Base-by-base conservation (phyloP, 2,329 filamentous ascomycete genomes). In the Fusarium sp. region DNA sequence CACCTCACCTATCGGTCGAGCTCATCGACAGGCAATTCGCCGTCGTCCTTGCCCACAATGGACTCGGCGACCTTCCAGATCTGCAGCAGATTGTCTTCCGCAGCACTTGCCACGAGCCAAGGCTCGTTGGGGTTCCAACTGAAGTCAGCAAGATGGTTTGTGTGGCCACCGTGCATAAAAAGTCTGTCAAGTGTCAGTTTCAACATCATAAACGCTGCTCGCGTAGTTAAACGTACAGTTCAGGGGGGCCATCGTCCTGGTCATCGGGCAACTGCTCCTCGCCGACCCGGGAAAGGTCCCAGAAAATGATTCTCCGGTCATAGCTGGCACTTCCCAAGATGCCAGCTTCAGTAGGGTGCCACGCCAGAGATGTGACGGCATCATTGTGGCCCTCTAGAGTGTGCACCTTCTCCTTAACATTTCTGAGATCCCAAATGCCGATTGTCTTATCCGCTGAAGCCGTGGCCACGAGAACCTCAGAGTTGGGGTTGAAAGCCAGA, bases 111-210 rank as follows among this genome's bases (percentile, higher is more conserved):
- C 72, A 99, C 92, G 58, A 98, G 89, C 97, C 97, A 99, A 7
- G 95, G 94, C 76, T 98, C 94, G 78, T 97, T 97, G 73, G 90
- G 89, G 81, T 99, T 99, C 95, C 95, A 99, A 82, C 92, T 95
- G 78, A 99, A 99, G 81, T 99, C 97, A 38, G 93, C 94, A 67
- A 99, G 89, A 72, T 97, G 92, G 82, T 98, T 98, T 13, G 96
- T 99, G 83, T 99, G 97, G 32, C 96, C 96, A 66, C 96, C 96
- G 77, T 99, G 96, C 94, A 99, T 98, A 82, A 99, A 99, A 3
- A 99, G 84, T 48, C 92, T 94, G 63, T 56, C 34, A 8, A 25
- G 24, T 7, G 41, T 65, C 48, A 70, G 70, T 78, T 70, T 79
- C 73, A 53, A 29, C 64, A 43, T 7, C 15, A 20, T 10, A n/a